A percentile compares a stretch with the other conserved stretches of the same genome.
Evolutionary conservation across 83 land plant species (phyloP).

Genomic region (Diphasiastrum complanatum): DNA sequence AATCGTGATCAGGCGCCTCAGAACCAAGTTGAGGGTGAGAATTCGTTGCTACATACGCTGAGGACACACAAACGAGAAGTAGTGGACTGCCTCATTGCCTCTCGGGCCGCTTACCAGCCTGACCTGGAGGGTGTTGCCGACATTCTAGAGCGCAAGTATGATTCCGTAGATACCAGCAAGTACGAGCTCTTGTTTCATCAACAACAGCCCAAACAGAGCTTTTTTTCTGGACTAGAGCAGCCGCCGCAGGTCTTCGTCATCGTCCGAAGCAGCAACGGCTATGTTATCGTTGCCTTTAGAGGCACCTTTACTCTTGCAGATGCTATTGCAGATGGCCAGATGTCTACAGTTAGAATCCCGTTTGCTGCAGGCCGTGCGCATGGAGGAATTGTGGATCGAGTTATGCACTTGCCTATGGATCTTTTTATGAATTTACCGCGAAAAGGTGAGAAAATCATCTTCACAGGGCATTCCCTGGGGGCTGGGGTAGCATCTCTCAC

Average conservation of each 20-base stretch:
- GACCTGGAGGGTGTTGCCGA: neutral
- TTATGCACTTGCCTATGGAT: constrained; percentile 6
- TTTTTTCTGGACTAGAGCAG: neutral
- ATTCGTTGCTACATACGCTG: too few relatives aligned
- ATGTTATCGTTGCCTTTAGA: constrained; percentile 4
- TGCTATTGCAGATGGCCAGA: neutral
- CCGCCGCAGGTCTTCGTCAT: constrained; percentile 4
- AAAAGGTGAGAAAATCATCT: constrained; percentile 11
- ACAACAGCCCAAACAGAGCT: neutral
- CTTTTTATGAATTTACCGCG: neutral
- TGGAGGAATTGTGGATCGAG: constrained; percentile 4
- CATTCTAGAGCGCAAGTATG: constrained; percentile 1
- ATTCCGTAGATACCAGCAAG: constrained; percentile 3
- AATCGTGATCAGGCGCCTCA: too few relatives aligned
- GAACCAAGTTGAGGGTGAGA: too few relatives aligned
- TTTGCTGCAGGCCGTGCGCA: constrained; percentile 1
- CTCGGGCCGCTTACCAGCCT: neutral
- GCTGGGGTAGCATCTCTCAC: constrained; percentile 13
- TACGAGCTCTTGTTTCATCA: neutral
- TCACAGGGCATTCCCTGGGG: constrained; percentile 18
- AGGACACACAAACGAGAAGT: constrained; percentile 1
- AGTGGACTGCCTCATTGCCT: neutral
- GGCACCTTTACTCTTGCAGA: constrained; percentile 8
- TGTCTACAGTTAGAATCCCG: neutral
- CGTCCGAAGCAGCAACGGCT: constrained; percentile 8